phyloP scores from a whole-genome alignment of 495 filamentous ascomycete genomes.

The Aspergillus indologenus region DNA sequence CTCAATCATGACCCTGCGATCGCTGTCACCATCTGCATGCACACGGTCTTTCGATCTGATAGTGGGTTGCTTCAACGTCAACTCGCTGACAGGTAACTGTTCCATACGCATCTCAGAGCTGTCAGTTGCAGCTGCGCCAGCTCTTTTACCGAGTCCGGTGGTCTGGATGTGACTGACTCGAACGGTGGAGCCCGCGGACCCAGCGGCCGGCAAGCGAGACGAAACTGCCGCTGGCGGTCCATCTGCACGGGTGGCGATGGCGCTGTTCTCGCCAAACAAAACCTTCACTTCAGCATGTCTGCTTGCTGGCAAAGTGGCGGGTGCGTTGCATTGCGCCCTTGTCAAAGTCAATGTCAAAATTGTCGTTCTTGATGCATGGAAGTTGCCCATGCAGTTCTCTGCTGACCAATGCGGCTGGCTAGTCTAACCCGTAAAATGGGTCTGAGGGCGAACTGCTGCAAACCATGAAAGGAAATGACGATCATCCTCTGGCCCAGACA shows the following conservation, averaged over 20 bases:
- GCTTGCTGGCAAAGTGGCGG: not conserved
- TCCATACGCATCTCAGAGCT: not conserved
- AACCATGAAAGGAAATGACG: constrained; percentile 5
- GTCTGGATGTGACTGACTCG: constrained; percentile 4
- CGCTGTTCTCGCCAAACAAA: not conserved
- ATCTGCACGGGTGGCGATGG: not conserved
- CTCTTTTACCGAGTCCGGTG: not conserved
- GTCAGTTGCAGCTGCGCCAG: not conserved
- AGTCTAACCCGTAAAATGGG: not conserved
- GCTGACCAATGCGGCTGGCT: not conserved
- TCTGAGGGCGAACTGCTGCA: constrained; percentile 1
- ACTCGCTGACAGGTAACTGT: not conserved
- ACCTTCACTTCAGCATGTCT: not conserved
- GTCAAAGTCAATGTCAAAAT: too few relatives aligned
- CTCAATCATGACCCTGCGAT: constrained; percentile 5
- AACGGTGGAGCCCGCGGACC: constrained; percentile 4
- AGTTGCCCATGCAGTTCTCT: not conserved
- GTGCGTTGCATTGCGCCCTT: not conserved
- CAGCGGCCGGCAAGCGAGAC: constrained; percentile 1
- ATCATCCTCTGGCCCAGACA: constrained; percentile 7
- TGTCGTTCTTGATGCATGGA: not conserved
- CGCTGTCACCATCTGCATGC: not conserved
- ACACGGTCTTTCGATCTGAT: not conserved
- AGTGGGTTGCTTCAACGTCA: not conserved
- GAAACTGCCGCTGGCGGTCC: constrained; percentile 1